phyloP scores from a whole-genome alignment of 2,329 filamentous ascomycete genomes.

The Chaetothyriales sp. region DNA sequence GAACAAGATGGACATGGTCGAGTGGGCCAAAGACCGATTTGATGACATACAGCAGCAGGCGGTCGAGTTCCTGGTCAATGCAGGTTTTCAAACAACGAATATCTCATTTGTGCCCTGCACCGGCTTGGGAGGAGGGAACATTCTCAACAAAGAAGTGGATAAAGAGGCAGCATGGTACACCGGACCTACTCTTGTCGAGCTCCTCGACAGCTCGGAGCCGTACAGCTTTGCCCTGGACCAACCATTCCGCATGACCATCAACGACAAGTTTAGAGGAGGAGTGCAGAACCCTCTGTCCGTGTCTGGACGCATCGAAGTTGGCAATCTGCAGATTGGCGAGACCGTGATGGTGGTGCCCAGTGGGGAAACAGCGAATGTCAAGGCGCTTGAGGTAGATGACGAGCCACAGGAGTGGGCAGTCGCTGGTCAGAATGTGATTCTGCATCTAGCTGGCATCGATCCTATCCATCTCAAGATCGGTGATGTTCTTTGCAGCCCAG shows the following conservation, averaged over 20 bases:
- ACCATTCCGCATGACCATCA: constrained; percentile 71
- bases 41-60: constrained; percentile 74
- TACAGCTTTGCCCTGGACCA: constrained; percentile 55
- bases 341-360: constrained; percentile 64
- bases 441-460: constrained; percentile 79
- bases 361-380: constrained; percentile 65
- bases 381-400: constrained; percentile 62
- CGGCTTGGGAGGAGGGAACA: constrained; percentile 76
- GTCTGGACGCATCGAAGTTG: constrained; percentile 71
- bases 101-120: constrained; percentile 81
- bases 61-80: constrained; percentile 62
- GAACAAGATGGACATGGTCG: constrained; percentile 83
- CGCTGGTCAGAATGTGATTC: constrained; percentile 70
- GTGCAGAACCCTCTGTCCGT: constrained; percentile 70
- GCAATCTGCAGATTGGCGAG: constrained; percentile 73
- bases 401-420: constrained; percentile 69
- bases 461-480: constrained; percentile 66
- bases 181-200: constrained; percentile 63
- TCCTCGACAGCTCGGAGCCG: constrained; percentile 70
- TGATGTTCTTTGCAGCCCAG: constrained; percentile 66
- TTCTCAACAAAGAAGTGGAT: constrained; percentile 36
- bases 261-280: constrained; percentile 69
- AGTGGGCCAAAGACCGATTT: constrained; percentile 71
- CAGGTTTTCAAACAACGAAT: constrained; percentile 68
- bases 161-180: constrained; percentile 58